Percentiles rank a stretch among this genome's conserved stretches.
Evolutionary conservation across 805 yeast species (phyloP).

Genomic region (Suhomyces sp.): DNA sequence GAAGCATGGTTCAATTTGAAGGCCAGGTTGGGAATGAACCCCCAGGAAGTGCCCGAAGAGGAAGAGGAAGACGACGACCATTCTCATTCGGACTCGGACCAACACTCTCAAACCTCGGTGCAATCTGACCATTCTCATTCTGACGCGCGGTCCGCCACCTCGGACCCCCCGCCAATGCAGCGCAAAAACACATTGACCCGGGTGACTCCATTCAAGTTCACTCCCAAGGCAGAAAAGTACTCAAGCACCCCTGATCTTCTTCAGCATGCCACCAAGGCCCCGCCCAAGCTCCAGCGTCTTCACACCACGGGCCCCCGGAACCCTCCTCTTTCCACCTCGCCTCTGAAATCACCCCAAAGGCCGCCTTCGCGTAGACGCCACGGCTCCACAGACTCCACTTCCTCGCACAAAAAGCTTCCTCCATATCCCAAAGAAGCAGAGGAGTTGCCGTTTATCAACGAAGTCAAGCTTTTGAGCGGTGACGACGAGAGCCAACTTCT

Average conservation of each 20-base stretch:
- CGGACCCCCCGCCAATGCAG: neutral
- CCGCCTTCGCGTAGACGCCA: neutral
- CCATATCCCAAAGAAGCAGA: constrained; percentile 18
- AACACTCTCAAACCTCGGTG: neutral
- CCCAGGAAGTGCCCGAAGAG: neutral
- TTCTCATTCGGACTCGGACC: neutral
- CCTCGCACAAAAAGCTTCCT: constrained; percentile 16
- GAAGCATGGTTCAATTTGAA: constrained; percentile 5
- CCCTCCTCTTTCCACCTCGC: neutral
- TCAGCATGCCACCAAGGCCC: constrained; percentile 6
- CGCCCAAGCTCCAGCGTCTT: constrained; percentile 16
- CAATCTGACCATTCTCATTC: neutral
- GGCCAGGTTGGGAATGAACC: neutral
- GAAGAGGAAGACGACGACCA: neutral
- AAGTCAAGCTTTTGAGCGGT: constrained; percentile 24
- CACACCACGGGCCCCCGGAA: constrained; percentile 15
- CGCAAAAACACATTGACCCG: constrained; percentile 19
- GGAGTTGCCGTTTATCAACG: constrained; percentile 38
- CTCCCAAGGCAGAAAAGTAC: constrained; percentile 2
- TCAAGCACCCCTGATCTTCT: constrained; percentile 19
- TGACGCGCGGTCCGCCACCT: neutral
- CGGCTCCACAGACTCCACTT: constrained; percentile 4
- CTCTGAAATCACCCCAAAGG: constrained; percentile 2
- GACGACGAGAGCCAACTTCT: constrained; percentile 6
- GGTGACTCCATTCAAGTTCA: constrained; percentile 20